Base-by-base conservation (phyloP, 1,139 yeast genomes). In the Yamadazyma oceani region DNA sequence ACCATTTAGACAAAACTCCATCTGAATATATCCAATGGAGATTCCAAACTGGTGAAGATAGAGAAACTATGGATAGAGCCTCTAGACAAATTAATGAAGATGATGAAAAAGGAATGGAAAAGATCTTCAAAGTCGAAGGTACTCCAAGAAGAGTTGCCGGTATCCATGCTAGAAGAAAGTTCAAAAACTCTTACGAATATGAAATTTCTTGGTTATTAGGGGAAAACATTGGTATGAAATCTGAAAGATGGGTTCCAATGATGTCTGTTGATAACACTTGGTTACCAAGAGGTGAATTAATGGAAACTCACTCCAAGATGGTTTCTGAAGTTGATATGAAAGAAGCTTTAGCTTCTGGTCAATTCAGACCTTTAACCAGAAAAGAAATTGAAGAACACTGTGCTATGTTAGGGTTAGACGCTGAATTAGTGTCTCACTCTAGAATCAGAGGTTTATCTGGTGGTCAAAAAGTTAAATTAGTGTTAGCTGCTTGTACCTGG, bases 61-160 rank as follows among this genome's bases (percentile, higher is more conserved):
- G 98, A 80, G 98, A 92, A 81, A 92, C 98, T 75, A 92, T 92
- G 97, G 98, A 92, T 80, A 88, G 97, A 81, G 98, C 98, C 69
- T 88, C 95, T 72, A 88, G 98, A 82, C 94, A 85, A 74, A 88
- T 92, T 69, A 89, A 86, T 68, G 98, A 92, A 77, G 78, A 80
- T 60, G 98, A 92, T 76, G 97, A 90, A 80, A 82, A 83, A 73
- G 87, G 95, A 68, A 92, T 92, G 98, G 89, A 90, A 92, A 92
- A 90, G 83, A 85, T 92, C 75, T 92, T 89, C 90, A 89, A 86
- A 83, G 80, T 92, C 64, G 98, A 92, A 73, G 96, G 97, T 74
- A 82, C 97, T 53, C 89, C 88, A 73, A 90, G 98, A 84, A 89
- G 97, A 80, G 83, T 92, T 69, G 81, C 81, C 48, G 97, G 87